These are phyloP conservation scores for Mycosphaerella arachidis DNA, from an alignment of 2,329 filamentous ascomycete genomes.

Conservation along the genomic window DNA sequence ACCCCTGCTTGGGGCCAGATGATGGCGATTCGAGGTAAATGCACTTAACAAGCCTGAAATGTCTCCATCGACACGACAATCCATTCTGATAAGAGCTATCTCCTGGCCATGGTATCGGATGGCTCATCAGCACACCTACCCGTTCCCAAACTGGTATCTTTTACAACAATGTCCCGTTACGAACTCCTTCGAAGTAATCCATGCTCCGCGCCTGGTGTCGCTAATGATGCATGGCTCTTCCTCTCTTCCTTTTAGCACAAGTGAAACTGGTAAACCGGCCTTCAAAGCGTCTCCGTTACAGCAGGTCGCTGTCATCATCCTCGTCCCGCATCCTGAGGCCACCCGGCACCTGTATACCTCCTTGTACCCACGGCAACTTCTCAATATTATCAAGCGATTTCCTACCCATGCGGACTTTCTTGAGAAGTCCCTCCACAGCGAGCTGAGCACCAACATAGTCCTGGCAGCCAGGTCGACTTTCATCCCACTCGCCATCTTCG, in stretches of 20 bases:
- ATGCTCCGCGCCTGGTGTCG: background rate
- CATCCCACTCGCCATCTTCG: slow-evolving; percentile 81
- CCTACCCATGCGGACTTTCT: slow-evolving; percentile 69
- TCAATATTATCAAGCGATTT: slow-evolving; percentile 72
- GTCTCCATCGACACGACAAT: background rate
- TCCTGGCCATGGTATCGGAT: background rate
- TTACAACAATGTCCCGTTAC: background rate
- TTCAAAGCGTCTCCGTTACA: slow-evolving; percentile 2
- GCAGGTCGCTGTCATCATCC: slow-evolving; percentile 36
- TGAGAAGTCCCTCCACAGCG: slow-evolving; percentile 79
- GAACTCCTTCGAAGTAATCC: background rate
- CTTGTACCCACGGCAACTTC: slow-evolving; percentile 68
- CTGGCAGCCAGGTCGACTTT: slow-evolving; percentile 52
- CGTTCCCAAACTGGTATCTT: background rate
- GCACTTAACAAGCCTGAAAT: too few relatives aligned
- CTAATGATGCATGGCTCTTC: background rate
- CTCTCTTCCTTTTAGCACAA: background rate
- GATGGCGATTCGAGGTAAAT: background rate
- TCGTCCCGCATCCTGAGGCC: slow-evolving; percentile 52
- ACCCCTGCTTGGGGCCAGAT: background rate
- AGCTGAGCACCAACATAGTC: slow-evolving; percentile 69
- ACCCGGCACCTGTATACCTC: slow-evolving; percentile 64
- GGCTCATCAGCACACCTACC: background rate
- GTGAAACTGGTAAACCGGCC: background rate
- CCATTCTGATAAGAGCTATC: background rate